Evolutionary conservation across 352 stramenopile species (phyloP), one percentile per base, ranked within the genome.

Genomic region (Phytopythium mirpurense): DNA sequence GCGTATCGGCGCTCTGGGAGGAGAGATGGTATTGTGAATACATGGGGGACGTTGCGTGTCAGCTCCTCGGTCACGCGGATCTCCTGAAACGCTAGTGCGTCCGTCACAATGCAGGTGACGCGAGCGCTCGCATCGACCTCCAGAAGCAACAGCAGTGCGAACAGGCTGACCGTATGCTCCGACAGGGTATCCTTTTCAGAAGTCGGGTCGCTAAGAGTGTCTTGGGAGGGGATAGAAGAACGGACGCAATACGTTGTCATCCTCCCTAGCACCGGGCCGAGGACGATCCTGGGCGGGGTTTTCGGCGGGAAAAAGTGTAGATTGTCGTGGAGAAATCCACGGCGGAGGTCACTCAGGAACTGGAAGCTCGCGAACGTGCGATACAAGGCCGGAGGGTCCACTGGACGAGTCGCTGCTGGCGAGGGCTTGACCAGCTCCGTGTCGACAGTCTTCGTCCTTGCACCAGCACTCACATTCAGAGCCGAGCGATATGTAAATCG

Each of bases 31-130:
- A 88, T 69, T 23, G 58, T 50, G 59, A 93, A 89, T 1, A 87
- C 61, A 3, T 65, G 44, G 0, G 82, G 82, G 9, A 56, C 51
- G 24, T 78, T 57, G 4, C 62, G 54, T 18, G 29, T 44, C 19
- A 89, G 32, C 15, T 70, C 52, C 21, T 62, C 34, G 0, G 43
- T 59, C 15, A 88, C 59, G 18, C 74, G 71, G 6, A 65, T 50
- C 38, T 86, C 67, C 37, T 65, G 54, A 50, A 86, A 86, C 3
- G 65, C 51, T 36, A 93, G 66, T n/a, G 81, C 72, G 41, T 93
- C 75, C 0, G 72, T 70, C 11, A 89, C 59, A 5, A 88, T 48
- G 49, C 82, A 93, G 10, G 70, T 77, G 44, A 93, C 56, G 3
- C 52, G 52, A 16, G 74, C 68, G 42, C 70, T 45, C 26, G 75